Evolutionary conservation across 495 filamentous ascomycete species (phyloP).

Genomic region (Tuber borchii): DNA sequence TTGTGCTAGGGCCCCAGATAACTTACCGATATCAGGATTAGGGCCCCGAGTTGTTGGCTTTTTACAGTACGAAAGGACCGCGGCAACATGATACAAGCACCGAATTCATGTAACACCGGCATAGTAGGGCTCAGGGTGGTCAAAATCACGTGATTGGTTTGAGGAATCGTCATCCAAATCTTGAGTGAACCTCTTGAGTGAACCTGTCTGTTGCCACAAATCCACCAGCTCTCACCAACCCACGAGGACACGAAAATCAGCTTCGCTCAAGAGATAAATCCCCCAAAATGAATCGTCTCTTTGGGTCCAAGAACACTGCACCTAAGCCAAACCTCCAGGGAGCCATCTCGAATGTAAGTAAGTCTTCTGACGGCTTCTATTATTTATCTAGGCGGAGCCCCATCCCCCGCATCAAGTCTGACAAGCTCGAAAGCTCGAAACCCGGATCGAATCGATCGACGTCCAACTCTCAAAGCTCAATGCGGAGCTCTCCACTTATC

Average conservation of each 20-base stretch:
- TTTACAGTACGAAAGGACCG: too few relatives aligned
- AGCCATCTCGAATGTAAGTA: constrained; percentile 82
- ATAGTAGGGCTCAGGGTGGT: not conserved
- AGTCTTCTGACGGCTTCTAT: constrained; percentile 20
- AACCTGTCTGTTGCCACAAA: not conserved
- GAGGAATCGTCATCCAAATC: not conserved
- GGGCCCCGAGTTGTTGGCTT: not conserved
- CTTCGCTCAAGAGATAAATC: not conserved
- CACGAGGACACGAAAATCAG: not conserved
- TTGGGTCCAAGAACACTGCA: constrained; percentile 77
- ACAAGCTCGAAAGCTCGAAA: constrained; percentile 57
- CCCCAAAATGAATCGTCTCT: constrained; percentile 80
- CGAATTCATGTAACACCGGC: not conserved
- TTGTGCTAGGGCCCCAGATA: too few relatives aligned
- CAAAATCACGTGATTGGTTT: not conserved
- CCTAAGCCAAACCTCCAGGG: constrained; percentile 85
- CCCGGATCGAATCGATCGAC: constrained; percentile 80
- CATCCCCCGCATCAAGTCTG: constrained; percentile 6
- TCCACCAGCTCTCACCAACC: not conserved
- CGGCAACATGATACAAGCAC: too few relatives aligned
- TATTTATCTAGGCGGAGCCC: not conserved
- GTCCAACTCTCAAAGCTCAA: constrained; percentile 90
- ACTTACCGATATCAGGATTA: too few relatives aligned
- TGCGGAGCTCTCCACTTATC: constrained; percentile 82
- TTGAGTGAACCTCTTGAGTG: not conserved